phyloP scores from a whole-genome alignment of 306 rosid genomes.

The Oxytropis ochrocephala region DNA sequence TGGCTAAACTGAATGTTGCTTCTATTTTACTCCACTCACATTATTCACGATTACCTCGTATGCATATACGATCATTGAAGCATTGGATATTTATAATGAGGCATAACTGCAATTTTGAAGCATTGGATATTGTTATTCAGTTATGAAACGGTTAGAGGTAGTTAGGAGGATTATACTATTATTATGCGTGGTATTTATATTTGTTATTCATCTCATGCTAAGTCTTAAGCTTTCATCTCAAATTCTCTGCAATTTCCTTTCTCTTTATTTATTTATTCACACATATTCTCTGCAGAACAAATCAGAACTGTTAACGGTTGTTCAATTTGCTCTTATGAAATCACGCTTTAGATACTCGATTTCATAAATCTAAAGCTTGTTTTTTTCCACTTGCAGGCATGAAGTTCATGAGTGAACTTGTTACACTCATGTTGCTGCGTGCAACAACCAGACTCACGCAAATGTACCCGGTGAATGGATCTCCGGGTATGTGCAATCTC shows the following conservation, averaged over 20 bases:
- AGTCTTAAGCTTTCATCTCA: too few species aligned
- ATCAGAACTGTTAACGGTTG: not conserved
- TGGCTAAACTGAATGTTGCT: too few species aligned
- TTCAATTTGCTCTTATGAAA: not conserved
- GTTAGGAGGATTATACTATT: too few species aligned
- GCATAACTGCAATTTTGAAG: not conserved
- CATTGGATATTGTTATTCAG: not conserved
- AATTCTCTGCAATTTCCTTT: too few species aligned
- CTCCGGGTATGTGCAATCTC: conserved; percentile 37
- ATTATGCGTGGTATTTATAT: too few species aligned
- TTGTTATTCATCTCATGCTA: not conserved
- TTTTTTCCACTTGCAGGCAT: conserved; percentile 12
- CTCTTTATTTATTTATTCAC: too few species aligned
- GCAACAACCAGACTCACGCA: conserved; percentile 36
- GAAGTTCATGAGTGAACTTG: conserved; percentile 33
- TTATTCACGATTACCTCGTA: not conserved
- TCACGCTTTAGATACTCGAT: not conserved
- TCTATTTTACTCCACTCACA: too few species aligned
- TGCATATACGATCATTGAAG: not conserved
- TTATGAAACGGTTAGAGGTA: not conserved
- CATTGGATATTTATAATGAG: not conserved
- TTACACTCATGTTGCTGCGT: conserved; percentile 16
- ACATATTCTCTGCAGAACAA: not conserved
- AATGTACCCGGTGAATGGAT: conserved; percentile 29
- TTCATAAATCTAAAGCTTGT: not conserved